A percentile compares a stretch with the other conserved stretches of the same genome.
These are phyloP conservation scores for Asparagopsis taxiformis DNA, from an alignment of 31 red algal species.

Conservation along the genomic window DNA sequence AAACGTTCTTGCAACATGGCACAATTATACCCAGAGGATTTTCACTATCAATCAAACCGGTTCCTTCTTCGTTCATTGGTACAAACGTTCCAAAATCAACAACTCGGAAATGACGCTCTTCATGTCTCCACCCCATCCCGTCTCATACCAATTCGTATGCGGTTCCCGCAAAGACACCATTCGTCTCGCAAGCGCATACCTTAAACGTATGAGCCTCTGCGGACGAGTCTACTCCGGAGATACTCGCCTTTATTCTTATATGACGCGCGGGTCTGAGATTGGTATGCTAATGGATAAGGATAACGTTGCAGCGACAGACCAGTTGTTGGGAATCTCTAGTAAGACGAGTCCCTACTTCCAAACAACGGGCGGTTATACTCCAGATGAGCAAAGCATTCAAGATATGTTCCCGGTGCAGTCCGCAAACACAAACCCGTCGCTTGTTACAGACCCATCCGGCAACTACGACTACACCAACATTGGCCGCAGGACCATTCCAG, in stretches of 20 bases:
- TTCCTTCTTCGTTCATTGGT: constrained; percentile 40
- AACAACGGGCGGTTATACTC: too few relatives aligned
- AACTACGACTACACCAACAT: too few relatives aligned
- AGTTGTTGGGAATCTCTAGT: background rate
- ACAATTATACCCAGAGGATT: constrained; percentile 22
- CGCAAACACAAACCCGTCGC: too few relatives aligned
- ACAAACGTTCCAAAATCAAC: constrained; percentile 2
- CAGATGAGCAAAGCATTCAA: too few relatives aligned
- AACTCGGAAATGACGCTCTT: constrained; percentile 10
- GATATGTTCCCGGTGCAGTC: too few relatives aligned
- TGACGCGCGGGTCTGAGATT: background rate
- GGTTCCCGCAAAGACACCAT: constrained; percentile 28
- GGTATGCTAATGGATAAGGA: constrained; percentile 7
- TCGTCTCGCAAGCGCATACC: constrained; percentile 16
- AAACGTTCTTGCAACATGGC: constrained; percentile 33
- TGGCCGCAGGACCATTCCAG: too few relatives aligned
- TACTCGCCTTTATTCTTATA: constrained; percentile 8
- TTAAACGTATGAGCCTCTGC: constrained; percentile 19
- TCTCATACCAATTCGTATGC: constrained; percentile 57
- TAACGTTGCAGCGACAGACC: background rate
- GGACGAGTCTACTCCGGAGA: constrained; percentile 10
- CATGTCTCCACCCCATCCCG: constrained; percentile 18
- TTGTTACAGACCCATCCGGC: too few relatives aligned
- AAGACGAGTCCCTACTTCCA: background rate
- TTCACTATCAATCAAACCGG: constrained; percentile 31